phyloP scores from a whole-genome alignment of 2,329 filamentous ascomycete genomes.

The Exserohilum turcica region DNA sequence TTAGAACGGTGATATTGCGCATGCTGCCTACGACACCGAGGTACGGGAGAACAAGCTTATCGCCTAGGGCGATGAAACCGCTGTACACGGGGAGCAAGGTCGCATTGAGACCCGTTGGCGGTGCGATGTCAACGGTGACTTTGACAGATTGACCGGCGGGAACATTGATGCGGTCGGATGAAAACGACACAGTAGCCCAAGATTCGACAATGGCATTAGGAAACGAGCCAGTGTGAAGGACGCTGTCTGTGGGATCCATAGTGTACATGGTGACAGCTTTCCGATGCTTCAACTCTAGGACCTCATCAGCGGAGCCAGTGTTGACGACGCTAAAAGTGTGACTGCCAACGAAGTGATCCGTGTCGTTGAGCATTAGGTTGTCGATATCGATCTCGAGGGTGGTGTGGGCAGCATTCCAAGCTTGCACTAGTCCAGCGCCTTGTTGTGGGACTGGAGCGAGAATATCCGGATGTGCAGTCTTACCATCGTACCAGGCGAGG shows the following conservation, averaged over 20 bases:
- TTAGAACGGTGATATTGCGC: constrained; percentile 13
- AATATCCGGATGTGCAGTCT: constrained; percentile 2
- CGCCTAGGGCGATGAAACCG: constrained; percentile 23
- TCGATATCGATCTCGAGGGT: constrained; percentile 17
- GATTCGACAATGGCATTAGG: constrained; percentile 12
- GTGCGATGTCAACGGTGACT: not conserved
- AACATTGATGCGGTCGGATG: constrained; percentile 24
- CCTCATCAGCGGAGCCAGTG: constrained; percentile 2
- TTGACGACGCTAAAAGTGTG: constrained; percentile 30
- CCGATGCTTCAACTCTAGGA: constrained; percentile 9
- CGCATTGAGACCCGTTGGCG: constrained; percentile 8
- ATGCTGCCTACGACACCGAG: constrained; percentile 27
- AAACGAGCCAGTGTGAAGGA: constrained; percentile 4
- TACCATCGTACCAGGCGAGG: constrained; percentile 21
- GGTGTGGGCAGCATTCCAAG: constrained; percentile 22
- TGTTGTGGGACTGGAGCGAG: constrained; percentile 31
- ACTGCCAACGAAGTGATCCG: constrained; percentile 28
- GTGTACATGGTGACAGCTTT: constrained; percentile 27
- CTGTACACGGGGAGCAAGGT: constrained; percentile 29
- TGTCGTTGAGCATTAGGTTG: constrained; percentile 29
- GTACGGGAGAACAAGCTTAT: constrained; percentile 23
- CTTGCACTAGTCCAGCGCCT: constrained; percentile 28
- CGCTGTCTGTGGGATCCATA: constrained; percentile 4
- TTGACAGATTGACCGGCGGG: constrained; percentile 11
- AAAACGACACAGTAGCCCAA: constrained; percentile 18